Base-by-base conservation (phyloP, 2,329 filamentous ascomycete species). In the Sordariomycetes sp. region DNA sequence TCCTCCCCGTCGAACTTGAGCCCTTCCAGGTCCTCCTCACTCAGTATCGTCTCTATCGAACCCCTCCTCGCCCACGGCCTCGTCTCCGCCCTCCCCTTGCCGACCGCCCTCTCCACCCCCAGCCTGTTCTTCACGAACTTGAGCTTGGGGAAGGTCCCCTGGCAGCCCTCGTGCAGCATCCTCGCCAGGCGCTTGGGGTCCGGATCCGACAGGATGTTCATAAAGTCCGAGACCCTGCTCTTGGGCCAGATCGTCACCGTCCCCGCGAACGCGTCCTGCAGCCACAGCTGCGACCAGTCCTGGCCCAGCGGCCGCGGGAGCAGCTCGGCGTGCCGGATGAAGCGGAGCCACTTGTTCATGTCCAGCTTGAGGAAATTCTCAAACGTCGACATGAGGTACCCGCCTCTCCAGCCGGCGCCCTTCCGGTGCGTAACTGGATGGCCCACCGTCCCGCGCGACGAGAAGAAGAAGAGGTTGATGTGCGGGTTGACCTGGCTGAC, bases 381-480 rank as follows among this genome's bases (percentile, higher is more conserved):
- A 6, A 88, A 84, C 0, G 94, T 93, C 7, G 88, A 93, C 62
- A 94, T 93, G 16, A 99, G 79, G 72, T 96, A 99, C 1, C 94
- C 94, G 46, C 94, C 94, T 57, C 94, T 87, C 94, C 94, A 99
- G 59, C 94, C 94, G 53, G 91, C 88, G 5, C 94, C 94, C 64
- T 88, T 87, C 58, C 94, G 88, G 71, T 99, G 94, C 0, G 92
- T 97, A 20, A 97, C 94, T 11, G 94, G 94, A 57, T 90, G 86
- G 5, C 94, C 94, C 11, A 97, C 93, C 0, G 89, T 88, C 14
- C 94, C 94, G 35, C 94, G 83, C 0, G 92, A 96, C 34, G 89
- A 94, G 77, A 97, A 99, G 81, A 99, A 97, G 79, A 99, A 99
- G 32, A 97, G 85, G 67, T 96, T 97, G 71, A 99, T 93, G 70